Evolutionary conservation across 495 filamentous ascomycete genomes (phyloP).

Genomic region (Hyaloscypha hepaticicola): DNA sequence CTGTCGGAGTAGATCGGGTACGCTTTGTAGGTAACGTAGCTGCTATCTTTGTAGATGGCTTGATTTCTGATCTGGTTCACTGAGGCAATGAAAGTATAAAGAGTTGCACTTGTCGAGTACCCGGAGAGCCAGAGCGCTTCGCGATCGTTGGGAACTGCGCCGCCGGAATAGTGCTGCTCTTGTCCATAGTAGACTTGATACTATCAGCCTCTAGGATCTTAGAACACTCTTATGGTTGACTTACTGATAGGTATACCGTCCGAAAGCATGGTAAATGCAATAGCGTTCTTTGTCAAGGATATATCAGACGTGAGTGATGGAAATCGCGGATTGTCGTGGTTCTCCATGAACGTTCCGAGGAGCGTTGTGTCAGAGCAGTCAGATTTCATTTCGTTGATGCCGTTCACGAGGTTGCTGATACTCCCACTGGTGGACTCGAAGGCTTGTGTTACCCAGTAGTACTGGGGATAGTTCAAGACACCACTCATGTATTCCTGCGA

Average conservation of each 20-base stretch:
- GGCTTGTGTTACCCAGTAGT: constrained; percentile 60
- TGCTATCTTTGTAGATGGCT: constrained; percentile 46
- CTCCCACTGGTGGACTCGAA: constrained; percentile 60
- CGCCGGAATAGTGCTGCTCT: constrained; percentile 67
- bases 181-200: constrained; percentile 61
- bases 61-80: constrained; percentile 60
- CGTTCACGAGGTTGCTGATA: constrained; percentile 58
- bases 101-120: constrained; percentile 56
- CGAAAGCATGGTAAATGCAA: constrained; percentile 68
- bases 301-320: constrained; percentile 55
- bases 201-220: constrained; percentile 28
- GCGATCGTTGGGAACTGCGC: constrained; percentile 61
- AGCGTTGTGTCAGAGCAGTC: constrained; percentile 60
- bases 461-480: constrained; percentile 68
- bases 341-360: constrained; percentile 74
- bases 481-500: constrained; percentile 47
- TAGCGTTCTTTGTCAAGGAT: constrained; percentile 63
- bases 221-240: neutral
- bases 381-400: constrained; percentile 54
- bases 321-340: constrained; percentile 75
- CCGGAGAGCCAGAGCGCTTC: constrained; percentile 71
- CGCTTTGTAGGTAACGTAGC: constrained; percentile 54
- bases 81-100: constrained; percentile 59
- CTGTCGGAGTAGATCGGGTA: constrained; percentile 55
- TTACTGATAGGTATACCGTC: constrained; percentile 63